Percentiles rank a stretch among this genome's conserved stretches.
phyloP scores from a whole-genome alignment of 768 basidiomycete genomes.

The Psilocybe sp. region DNA sequence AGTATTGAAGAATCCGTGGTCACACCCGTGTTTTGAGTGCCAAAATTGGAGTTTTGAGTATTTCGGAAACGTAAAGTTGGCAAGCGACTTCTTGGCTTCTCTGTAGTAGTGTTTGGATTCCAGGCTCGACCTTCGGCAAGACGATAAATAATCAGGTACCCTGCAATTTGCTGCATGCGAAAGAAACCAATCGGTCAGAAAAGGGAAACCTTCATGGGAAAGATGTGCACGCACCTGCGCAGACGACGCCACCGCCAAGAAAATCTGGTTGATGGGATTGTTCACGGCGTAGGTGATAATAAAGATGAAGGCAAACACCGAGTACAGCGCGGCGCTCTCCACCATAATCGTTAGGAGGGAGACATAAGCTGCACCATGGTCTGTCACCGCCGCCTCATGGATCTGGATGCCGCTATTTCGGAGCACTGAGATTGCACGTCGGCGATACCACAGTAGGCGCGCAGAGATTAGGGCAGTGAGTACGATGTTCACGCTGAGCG shows the following conservation, averaged over 20 bases:
- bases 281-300: slow-evolving; percentile 37
- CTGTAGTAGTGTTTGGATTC: slow-evolving; percentile 25
- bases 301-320: slow-evolving; percentile 35
- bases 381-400: slow-evolving; percentile 11
- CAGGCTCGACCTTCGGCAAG: slow-evolving; percentile 44
- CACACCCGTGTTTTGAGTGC: slow-evolving; percentile 1
- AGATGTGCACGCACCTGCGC: slow-evolving; percentile 28
- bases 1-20: slow-evolving; percentile 3
- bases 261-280: slow-evolving; percentile 38
- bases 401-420: background rate
- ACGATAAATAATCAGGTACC: slow-evolving; percentile 47
- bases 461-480: slow-evolving; percentile 36
- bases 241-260: slow-evolving; percentile 30
- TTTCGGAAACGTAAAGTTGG: slow-evolving; percentile 10
- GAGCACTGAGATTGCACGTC: slow-evolving; percentile 24
- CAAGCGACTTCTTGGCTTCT: slow-evolving; percentile 1
- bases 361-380: slow-evolving; percentile 32
- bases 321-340: slow-evolving; percentile 44
- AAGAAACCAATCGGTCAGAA: background rate
- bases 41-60: background rate
- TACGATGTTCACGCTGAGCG: slow-evolving; percentile 38
- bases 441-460: slow-evolving; percentile 32
- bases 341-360: slow-evolving; percentile 36
- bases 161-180: slow-evolving; percentile 37
- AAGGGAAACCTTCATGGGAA: background rate